Conservation (phyloP, 2,329 filamentous ascomycete genomes). For the Claviceps capensis region DNA sequence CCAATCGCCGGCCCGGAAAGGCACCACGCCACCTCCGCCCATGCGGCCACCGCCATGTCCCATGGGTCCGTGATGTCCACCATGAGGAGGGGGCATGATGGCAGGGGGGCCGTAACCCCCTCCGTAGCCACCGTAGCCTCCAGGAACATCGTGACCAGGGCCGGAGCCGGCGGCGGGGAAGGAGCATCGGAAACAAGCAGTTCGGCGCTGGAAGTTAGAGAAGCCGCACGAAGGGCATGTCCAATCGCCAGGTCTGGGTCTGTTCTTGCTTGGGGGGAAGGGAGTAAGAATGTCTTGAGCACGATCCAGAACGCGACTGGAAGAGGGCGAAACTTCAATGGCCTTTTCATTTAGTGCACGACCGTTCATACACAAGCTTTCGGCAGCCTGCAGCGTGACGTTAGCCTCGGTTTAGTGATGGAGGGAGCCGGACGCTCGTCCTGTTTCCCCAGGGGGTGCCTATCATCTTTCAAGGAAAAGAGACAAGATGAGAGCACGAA, state of each 20-base stretch:
- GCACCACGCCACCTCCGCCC: constrained; percentile 74
- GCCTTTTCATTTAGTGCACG: constrained; percentile 97
- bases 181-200: constrained; percentile 96
- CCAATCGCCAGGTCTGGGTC: constrained; percentile 94
- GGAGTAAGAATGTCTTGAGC: constrained; percentile 92
- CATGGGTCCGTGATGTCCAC: constrained; percentile 45
- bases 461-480: background rate
- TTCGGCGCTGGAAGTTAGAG: constrained; percentile 97
- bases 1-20: constrained; percentile 97
- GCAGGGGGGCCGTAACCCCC: constrained; percentile 52
- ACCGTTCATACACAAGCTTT: constrained; percentile 98
- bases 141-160: constrained; percentile 48
- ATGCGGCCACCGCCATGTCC: constrained; percentile 54
- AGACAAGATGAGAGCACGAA: background rate
- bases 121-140: constrained; percentile 53
- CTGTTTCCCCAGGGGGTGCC: background rate
- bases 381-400: constrained; percentile 55
- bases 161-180: constrained; percentile 87
- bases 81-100: constrained; percentile 70
- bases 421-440: background rate
- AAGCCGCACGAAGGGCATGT: constrained; percentile 98
- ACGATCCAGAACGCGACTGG: constrained; percentile 89
- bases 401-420: background rate
- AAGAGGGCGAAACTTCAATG: constrained; percentile 95
- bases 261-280: constrained; percentile 97